Conservation (phyloP, 73 alveolate genomes). For the Paramecium bursaria region DNA sequence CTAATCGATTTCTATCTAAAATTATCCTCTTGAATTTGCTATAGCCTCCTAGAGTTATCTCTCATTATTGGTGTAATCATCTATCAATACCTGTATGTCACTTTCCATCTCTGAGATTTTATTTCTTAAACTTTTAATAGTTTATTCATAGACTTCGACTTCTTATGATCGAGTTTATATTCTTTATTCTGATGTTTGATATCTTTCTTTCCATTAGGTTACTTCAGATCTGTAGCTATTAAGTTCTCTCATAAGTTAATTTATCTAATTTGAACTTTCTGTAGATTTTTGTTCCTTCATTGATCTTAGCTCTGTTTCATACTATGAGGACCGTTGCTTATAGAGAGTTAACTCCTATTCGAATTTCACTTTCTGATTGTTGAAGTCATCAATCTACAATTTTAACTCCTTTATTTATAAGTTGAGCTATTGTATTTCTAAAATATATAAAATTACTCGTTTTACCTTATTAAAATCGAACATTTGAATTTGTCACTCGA, state of each 20-base stretch:
- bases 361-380: background rate
- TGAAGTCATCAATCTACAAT: conserved; percentile 4
- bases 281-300: conserved; percentile 6
- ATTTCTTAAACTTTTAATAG: conserved; percentile 36
- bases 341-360: conserved; percentile 24
- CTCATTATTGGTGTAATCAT: conserved; percentile 14
- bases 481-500: background rate
- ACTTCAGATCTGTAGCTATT: conserved; percentile 15
- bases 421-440: conserved; percentile 17
- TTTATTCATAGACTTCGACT: conserved; percentile 5
- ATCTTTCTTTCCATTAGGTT: background rate
- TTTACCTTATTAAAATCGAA: conserved; percentile 33
- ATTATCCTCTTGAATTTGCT: conserved; percentile 46
- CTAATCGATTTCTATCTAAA: conserved; percentile 23
- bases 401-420: background rate
- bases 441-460: background rate
- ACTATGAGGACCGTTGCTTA: background rate
- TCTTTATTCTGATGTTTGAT: too few relatives aligned
- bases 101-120: conserved; percentile 50
- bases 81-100: conserved; percentile 37
- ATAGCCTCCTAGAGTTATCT: background rate
- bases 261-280: background rate
- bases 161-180: conserved; percentile 8
- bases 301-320: conserved; percentile 12
- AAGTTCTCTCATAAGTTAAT: conserved; percentile 8